Base-by-base conservation (phyloP, 768 basidiomycete species). In the Boletus tylopilopsis region DNA sequence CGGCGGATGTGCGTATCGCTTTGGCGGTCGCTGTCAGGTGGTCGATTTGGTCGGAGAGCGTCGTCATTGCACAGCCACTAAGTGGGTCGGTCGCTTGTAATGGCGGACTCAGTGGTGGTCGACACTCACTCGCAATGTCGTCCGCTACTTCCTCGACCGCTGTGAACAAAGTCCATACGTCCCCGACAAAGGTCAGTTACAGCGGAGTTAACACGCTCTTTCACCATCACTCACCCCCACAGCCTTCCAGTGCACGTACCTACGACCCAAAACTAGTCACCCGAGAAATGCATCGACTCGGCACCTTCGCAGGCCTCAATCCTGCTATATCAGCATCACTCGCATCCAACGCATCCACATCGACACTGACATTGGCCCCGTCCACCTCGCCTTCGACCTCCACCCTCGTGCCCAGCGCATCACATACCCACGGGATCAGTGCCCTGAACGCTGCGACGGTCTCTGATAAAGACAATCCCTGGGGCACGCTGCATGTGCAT, bases 211-310 rank as follows among this genome's bases (percentile, higher is more conserved):
- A 36, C 45, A 32, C 40, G 30, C 41, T 18, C 34, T 25, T 46
- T 49, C 37, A 52, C 27, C 27, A 48, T 39, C 34, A 47, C 30
- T 32, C 29, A n/a, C 29, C 29, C 29, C 12, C 51, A 77, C 68
- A 76, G 33, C 77, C 81, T 10, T 79, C 85, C 63, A 76, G n/a
- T n/a, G n/a, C 79, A 21, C 82, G 87, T 19, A 87, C 86, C 1
- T 90, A 89, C 67, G 87, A 89, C 69, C 75, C 85, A 15, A 88
- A 90, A 64, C 73, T 88, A 40, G 86, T 91, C 56, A 79, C 85
- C 3, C 80, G 86, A 34, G 90, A 92, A 67, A 90, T 92, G 87
- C 87, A 90, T 60, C 79, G 90, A 29, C 78, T 91, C 5, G 88
- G 84, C 24, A 81, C 76, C 23, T 73, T 84, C 29, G 72, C 78